Conservation (phyloP, 2,329 filamentous ascomycete genomes). For the Pseudocercospora crystallina region DNA sequence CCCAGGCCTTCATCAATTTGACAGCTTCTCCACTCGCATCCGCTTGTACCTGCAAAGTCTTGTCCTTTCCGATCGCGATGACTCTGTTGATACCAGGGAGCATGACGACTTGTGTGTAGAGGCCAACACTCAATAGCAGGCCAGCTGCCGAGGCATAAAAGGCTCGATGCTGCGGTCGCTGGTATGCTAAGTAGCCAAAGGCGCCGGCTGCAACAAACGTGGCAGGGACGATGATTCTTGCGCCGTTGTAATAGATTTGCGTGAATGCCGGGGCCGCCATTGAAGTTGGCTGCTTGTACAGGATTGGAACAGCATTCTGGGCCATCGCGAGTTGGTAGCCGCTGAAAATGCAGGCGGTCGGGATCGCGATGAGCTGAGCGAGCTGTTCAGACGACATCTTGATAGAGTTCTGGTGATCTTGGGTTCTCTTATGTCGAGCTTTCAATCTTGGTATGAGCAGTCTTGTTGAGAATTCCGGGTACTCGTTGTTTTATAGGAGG, state of each 20-base stretch:
- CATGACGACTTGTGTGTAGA: background rate
- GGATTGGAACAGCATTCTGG: conserved; percentile 20
- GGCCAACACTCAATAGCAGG: background rate
- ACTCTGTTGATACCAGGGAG: background rate
- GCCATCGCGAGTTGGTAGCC: conserved; percentile 21
- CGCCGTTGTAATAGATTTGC: conserved; percentile 4
- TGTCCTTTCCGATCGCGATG: background rate
- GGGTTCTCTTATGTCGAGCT: too few species aligned
- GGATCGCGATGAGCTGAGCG: conserved; percentile 12
- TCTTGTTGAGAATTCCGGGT: too few species aligned
- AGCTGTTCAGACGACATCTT: too few species aligned
- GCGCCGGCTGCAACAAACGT: background rate
- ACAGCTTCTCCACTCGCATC: background rate
- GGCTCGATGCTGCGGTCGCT: background rate
- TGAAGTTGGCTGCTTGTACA: conserved; percentile 10
- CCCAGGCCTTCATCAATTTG: background rate
- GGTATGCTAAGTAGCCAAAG: conserved; percentile 3
- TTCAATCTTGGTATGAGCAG: too few species aligned
- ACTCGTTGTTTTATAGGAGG: too few species aligned
- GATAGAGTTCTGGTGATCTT: too few species aligned
- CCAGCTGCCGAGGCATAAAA: background rate
- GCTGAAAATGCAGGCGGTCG: conserved; percentile 15
- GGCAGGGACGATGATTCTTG: background rate
- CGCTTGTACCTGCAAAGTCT: background rate
- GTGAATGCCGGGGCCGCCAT: background rate